phyloP scores from a whole-genome alignment of 2,329 filamentous ascomycete genomes.

The Eutypa lata region DNA sequence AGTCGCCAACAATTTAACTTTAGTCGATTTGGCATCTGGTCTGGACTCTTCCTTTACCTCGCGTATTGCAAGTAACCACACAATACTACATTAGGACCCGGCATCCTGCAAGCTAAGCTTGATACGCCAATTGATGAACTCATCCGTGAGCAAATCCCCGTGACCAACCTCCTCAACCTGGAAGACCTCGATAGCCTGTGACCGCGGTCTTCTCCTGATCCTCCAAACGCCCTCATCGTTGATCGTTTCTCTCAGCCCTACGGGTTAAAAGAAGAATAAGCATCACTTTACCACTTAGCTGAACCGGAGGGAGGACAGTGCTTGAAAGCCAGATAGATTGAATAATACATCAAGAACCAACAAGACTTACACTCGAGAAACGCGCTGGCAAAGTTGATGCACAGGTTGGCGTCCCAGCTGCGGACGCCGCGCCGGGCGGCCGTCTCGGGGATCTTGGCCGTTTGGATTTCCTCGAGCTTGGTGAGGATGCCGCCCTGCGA shows the following conservation, averaged over 20 bases:
- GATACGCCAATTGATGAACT: conserved; percentile 74
- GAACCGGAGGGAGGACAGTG: no score
- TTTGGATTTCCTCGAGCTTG: conserved; percentile 75
- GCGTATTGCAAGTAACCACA: no score
- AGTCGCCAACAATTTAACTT: no score
- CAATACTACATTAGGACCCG: conserved; percentile 5
- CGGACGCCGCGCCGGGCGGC: conserved; percentile 64
- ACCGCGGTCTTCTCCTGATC: conserved; percentile 64
- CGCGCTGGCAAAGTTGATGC: conserved; percentile 81
- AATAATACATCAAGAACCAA: no score
- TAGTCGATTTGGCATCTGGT: no score
- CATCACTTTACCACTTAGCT: neutral
- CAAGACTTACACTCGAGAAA: conserved; percentile 69
- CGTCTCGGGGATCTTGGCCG: conserved; percentile 71
- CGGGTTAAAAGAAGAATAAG: neutral
- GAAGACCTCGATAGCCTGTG: conserved; percentile 68
- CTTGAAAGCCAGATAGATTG: neutral
- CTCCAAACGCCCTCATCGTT: conserved; percentile 77
- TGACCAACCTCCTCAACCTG: conserved; percentile 71
- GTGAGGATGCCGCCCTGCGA: conserved; percentile 68
- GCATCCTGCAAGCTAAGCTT: conserved; percentile 37
- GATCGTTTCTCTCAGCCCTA: conserved; percentile 62
- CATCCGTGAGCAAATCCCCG: conserved; percentile 70
- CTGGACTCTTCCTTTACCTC: no score
- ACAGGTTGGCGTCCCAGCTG: conserved; percentile 88